Evolutionary conservation across 805 yeast species (phyloP), one percentile per base, ranked within the genome.

Genomic region (Soucietia sequanensis): DNA sequence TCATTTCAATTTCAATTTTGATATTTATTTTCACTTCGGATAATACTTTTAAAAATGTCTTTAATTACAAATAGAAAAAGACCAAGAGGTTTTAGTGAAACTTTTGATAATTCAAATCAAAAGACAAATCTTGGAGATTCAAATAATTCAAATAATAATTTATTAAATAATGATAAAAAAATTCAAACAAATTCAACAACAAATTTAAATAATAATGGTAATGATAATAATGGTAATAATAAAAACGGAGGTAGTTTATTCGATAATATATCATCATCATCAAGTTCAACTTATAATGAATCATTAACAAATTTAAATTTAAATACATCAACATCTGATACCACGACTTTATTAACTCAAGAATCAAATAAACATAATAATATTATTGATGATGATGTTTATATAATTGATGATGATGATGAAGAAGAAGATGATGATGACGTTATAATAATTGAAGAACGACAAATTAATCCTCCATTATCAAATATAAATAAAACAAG

Each of bases 71-170:
- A 68, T 41, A 50, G 74, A 46, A 68, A 68, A 39, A 51, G 74
- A 41, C 74, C 74, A 15, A 57, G 74, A 44, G 72, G 72, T 17
- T 65, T 68, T 39, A 62, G 71, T 40, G 72, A 62, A 33, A 51
- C 62, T n/a, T 62, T 64, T 37, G 64, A 54, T 17, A 36, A 43
- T 20, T 30, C 38, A 8, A 23, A 38, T 10, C 19, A 27, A 16
- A 21, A 21, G 23, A n/a, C n/a, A n/a, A n/a, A n/a, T n/a, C n/a
- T n/a, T n/a, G n/a, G n/a, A n/a, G n/a, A n/a, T n/a, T 15, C 30
- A 10, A 27, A 27, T 11, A 25, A 32, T 4, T 26, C 43, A 10
- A 34, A 33, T 5, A 8, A 35, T 12, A 32, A 32, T 10, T 6
- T 8, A 8, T 17, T 11, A 16, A 21, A 11, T 6, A 27, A 10